phyloP scores from a whole-genome alignment of 345 rosid genomes.

The Trapa bicornis region DNA sequence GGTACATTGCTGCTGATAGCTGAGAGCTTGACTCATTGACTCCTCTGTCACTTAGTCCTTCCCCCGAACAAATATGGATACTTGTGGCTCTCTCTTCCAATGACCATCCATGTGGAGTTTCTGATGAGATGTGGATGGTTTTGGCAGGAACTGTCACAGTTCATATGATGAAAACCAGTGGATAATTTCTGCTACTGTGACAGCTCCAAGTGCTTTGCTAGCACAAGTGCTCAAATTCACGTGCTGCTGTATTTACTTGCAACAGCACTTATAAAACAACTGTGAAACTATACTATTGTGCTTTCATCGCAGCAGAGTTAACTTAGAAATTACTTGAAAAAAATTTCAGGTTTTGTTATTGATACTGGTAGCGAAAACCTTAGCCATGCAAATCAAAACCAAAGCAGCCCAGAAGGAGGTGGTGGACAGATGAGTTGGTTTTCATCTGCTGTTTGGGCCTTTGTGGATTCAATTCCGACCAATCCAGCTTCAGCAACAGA shows the following conservation, averaged over 20 bases:
- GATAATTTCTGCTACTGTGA: slow-evolving; percentile 22
- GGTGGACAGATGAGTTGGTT: slow-evolving; percentile 31
- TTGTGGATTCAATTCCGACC: slow-evolving; percentile 77
- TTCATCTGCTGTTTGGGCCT: slow-evolving; percentile 57
- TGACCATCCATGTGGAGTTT: slow-evolving; percentile 31
- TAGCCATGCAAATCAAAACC: slow-evolving; percentile 16
- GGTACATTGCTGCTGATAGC: slow-evolving; percentile 26
- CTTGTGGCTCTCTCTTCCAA: slow-evolving; percentile 28
- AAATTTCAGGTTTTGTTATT: slow-evolving; percentile 29
- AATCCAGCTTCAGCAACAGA: slow-evolving; percentile 81
- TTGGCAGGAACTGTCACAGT: slow-evolving; percentile 27
- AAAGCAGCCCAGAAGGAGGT: slow-evolving; percentile 16
- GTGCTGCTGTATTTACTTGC: background rate
- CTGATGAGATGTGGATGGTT: slow-evolving; percentile 29
- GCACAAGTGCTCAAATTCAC: slow-evolving; percentile 25
- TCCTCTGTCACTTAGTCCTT: slow-evolving; percentile 13
- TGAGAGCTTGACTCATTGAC: slow-evolving; percentile 3
- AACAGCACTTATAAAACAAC: background rate
- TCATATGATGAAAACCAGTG: slow-evolving; percentile 24
- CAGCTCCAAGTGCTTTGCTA: slow-evolving; percentile 35
- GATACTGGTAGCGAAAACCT: slow-evolving; percentile 9
- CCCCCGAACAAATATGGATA: slow-evolving; percentile 18
- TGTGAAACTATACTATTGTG: background rate
- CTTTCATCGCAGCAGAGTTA: background rate
- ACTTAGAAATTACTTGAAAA: slow-evolving; percentile 2